Conservation (phyloP, 805 yeast genomes). For the Tetrapisispora phaffii region DNA sequence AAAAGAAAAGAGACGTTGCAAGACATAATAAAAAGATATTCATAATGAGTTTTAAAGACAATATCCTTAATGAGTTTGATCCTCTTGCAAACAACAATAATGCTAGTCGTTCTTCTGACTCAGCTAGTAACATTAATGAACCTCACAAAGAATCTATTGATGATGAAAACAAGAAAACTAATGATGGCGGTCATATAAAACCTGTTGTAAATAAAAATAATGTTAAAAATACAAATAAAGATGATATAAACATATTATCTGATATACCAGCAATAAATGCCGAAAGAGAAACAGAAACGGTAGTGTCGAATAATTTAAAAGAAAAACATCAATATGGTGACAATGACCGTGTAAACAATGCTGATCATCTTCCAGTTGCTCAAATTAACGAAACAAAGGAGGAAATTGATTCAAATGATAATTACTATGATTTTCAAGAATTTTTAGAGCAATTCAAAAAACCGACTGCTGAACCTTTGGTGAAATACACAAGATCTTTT, state of each 20-base stretch:
- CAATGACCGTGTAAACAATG: too few species aligned
- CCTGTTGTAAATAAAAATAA: neutral
- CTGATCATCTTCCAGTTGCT: neutral
- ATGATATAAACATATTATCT: too few species aligned
- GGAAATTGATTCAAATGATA: neutral
- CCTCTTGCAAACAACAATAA: constrained; percentile 1
- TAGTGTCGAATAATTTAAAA: too few species aligned
- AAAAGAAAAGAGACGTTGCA: too few species aligned
- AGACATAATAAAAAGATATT: neutral
- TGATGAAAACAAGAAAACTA: neutral
- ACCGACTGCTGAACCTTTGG: constrained; percentile 78
- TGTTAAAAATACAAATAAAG: neutral
- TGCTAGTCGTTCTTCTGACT: neutral
- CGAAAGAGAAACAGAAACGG: too few species aligned
- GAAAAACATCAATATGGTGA: neutral
- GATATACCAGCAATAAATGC: too few species aligned
- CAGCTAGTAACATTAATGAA: neutral
- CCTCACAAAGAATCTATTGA: neutral
- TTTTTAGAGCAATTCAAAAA: constrained; percentile 64
- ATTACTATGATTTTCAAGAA: constrained; percentile 69
- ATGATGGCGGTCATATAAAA: neutral
- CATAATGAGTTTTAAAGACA: constrained; percentile 3
- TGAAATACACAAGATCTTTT: constrained; percentile 77
- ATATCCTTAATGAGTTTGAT: constrained; percentile 9
- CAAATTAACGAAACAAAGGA: neutral